phyloP scores from a whole-genome alignment of 345 rosid species.

The Dimocarpus longan region DNA sequence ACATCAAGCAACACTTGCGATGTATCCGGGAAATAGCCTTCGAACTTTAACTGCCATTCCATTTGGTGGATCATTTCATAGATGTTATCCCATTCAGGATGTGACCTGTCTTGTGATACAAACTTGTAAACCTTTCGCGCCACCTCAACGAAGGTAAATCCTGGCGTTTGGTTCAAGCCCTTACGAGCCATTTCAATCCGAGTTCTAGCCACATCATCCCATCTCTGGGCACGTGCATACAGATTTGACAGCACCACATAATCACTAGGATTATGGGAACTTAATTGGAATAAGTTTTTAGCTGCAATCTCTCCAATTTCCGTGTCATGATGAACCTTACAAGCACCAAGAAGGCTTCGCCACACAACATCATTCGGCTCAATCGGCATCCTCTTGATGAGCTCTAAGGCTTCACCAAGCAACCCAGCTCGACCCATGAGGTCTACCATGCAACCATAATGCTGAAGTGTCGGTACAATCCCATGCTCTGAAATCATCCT shows the following conservation, averaged over 20 bases:
- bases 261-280: constrained; percentile 56
- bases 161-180: constrained; percentile 52
- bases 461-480: constrained; percentile 56
- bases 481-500: constrained; percentile 45
- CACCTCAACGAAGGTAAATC: constrained; percentile 60
- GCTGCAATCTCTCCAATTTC: constrained; percentile 62
- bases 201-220: constrained; percentile 57
- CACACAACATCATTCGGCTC: constrained; percentile 63
- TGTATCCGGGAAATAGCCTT: constrained; percentile 64
- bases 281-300: constrained; percentile 34
- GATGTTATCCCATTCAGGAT: constrained; percentile 37
- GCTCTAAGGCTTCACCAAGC: constrained; percentile 57
- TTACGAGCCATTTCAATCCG: constrained; percentile 42
- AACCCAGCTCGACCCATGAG: constrained; percentile 67
- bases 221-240: constrained; percentile 53
- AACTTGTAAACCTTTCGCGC: constrained; percentile 50
- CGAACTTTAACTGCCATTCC: constrained; percentile 86
- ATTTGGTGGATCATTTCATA: constrained; percentile 74
- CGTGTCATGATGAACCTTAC: constrained; percentile 52
- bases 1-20: constrained; percentile 57
- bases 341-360: constrained; percentile 71
- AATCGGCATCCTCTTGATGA: constrained; percentile 52
- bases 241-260: constrained; percentile 54
- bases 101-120: constrained; percentile 59
- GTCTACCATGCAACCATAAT: constrained; percentile 74